A percentile compares a stretch with the other conserved stretches of the same genome.
phyloP scores from a whole-genome alignment of 2,329 filamentous ascomycete genomes.

The Fusarium sacchari region DNA sequence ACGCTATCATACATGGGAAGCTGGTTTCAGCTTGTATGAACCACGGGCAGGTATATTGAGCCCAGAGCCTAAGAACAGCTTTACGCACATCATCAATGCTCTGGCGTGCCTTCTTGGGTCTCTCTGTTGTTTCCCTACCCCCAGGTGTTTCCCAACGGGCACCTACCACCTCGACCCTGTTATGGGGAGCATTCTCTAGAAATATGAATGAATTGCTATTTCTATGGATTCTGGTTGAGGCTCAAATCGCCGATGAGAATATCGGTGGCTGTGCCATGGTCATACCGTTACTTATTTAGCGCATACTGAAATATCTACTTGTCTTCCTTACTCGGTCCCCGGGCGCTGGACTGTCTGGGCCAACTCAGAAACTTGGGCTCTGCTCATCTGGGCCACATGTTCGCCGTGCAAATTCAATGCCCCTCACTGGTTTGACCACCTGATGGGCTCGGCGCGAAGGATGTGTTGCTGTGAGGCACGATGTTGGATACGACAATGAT shows the following conservation, averaged over 20 bases:
- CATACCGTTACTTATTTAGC: slow-evolving; percentile 1
- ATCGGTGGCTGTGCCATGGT: background rate
- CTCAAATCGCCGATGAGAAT: slow-evolving; percentile 30
- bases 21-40: background rate
- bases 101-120: background rate
- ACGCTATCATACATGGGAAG: background rate
- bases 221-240: slow-evolving; percentile 25
- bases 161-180: background rate
- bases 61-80: background rate
- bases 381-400: slow-evolving; percentile 8
- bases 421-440: slow-evolving; percentile 17
- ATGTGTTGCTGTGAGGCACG: slow-evolving; percentile 21
- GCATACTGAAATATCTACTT: background rate
- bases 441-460: slow-evolving; percentile 10
- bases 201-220: slow-evolving; percentile 3
- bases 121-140: background rate
- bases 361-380: slow-evolving; percentile 14
- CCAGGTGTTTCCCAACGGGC: background rate
- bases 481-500: slow-evolving; percentile 14
- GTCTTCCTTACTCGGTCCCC: background rate
- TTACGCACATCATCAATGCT: background rate
- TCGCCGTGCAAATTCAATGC: slow-evolving; percentile 2
- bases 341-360: background rate
- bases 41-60: background rate
- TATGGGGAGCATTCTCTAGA: slow-evolving; percentile 10